Evolutionary conservation across 495 filamentous ascomycete genomes (phyloP), one percentile per base, ranked within the genome.

Genomic region (Penicillium canescens): DNA sequence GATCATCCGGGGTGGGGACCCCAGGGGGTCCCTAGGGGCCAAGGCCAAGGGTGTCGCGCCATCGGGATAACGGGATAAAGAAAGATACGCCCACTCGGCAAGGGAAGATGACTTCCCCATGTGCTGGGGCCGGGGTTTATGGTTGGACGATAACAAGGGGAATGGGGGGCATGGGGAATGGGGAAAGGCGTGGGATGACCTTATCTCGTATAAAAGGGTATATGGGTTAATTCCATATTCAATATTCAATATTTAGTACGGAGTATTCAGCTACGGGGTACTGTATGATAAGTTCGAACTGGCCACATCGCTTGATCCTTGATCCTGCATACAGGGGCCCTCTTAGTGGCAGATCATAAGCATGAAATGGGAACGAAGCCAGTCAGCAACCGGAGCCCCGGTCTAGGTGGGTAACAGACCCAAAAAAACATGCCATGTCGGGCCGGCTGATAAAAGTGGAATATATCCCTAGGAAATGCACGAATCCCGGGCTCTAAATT

Each of bases 41-140:
- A 26, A 48, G 35, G 46, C 13, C n/a, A 3, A 46, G 24, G 43
- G 42, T 33, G 20, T 35, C 20, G 42, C n/a, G 42, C 40, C 12
- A 41, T 34, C 31, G 33, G 52, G 36, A 42, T 26, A 43, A 57
- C 48, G 41, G 66, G 64, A 68, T 60, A 63, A 63, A 61, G 59
- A 65, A 61, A 68, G 64, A 66, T 59, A 69, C 62, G 60, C 47
- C 49, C 52, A 49, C 43, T 61, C 58, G 50, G 61, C 52, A 56
- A 61, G 52, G 23, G 28, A 31, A 31, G 8, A 7, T 7, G 28
- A 31, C 28, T 31, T 26, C 28, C 28, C 46, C 60, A 60, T 61
- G 62, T 65, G 62, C 46, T 20, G 52, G 31, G 16, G 23, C 37
- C 14, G 12, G 39, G 14, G 16, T 18, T 21, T 52, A 34, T 65